Evolutionary conservation across 164 flowering plant genomes (phyloP), one percentile per base, ranked within the genome.

Genomic region (Amborella trichopoda): DNA sequence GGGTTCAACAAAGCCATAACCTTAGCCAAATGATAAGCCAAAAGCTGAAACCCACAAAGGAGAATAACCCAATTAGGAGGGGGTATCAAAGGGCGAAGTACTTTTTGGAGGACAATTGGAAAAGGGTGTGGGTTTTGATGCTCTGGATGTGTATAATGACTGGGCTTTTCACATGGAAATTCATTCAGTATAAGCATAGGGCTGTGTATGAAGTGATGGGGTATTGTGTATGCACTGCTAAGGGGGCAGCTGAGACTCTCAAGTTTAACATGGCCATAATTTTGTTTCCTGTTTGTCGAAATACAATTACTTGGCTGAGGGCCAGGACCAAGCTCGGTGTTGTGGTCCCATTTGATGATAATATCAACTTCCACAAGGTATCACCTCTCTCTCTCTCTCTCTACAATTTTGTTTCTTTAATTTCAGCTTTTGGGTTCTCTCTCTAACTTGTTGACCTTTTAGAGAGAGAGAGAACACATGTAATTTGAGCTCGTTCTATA

Each of bases 201-300:
- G 72, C 76, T 0, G 81, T 52, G 2, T 80, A n/a, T 37, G 47
- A 65, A 1, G 60, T 76, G 1, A 80, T 72, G 80, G 81, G 81
- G 4, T 43, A 62, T 17, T 80, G 87, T 40, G 78, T 80, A 1
- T 65, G 70, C 60, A 49, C 63, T 10, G 87, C 83, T 13, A 77
- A 80, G 26, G 87, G 81, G 8, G 78, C 69, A 0, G 81, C 83
- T 0, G 87, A 80, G 62, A 74, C 77, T 0, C 63, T 74, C 5
- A 80, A 80, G 52, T 59, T 80, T 50, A 80, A 80, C 62, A 80
- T 80, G 87, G 87, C 87, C 3, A 53, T 80, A 26, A 67, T 77
- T 47, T 52, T 80, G 14, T 59, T 80, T 1, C 87, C 87, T 0
- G 87, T 80, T 23, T 80, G 87, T 50, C 65, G 87, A 32, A 76